Conservation (phyloP, 2,329 filamentous ascomycete species). For the Sporothrix euskadiensis region DNA sequence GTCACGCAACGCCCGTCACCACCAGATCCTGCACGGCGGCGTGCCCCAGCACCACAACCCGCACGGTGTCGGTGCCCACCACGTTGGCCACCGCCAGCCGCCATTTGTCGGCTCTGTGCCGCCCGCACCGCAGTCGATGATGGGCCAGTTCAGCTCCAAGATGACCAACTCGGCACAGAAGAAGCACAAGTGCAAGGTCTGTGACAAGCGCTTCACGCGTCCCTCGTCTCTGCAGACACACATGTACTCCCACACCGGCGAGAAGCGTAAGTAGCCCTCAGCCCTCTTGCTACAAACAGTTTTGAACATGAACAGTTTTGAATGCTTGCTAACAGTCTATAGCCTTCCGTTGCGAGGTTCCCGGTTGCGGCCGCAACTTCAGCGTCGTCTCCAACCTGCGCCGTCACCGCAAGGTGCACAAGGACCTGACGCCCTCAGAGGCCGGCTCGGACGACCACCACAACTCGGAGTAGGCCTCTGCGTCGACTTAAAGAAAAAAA, state of each 20-base stretch:
- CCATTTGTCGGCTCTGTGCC: slow-evolving; percentile 39
- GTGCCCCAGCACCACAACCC: background rate
- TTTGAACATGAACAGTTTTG: no score
- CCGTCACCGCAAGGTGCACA: slow-evolving; percentile 94
- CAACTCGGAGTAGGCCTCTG: slow-evolving; percentile 45
- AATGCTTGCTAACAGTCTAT: slow-evolving; percentile 19
- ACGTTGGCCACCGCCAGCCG: background rate
- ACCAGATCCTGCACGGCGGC: slow-evolving; percentile 4
- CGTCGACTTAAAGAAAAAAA: background rate
- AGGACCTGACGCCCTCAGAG: slow-evolving; percentile 67
- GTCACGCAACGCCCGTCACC: background rate
- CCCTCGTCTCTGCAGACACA: slow-evolving; percentile 94
- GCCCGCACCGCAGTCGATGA: slow-evolving; percentile 92
- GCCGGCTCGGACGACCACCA: slow-evolving; percentile 64
- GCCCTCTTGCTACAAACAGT: background rate
- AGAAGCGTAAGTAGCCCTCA: slow-evolving; percentile 75
- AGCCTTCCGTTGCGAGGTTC: slow-evolving; percentile 94
- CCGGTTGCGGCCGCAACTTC: slow-evolving; percentile 93
- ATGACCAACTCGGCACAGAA: slow-evolving; percentile 94
- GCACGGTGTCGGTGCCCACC: background rate
- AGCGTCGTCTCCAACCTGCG: slow-evolving; percentile 95
- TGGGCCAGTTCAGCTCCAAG: slow-evolving; percentile 97
- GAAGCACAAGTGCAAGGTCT: slow-evolving; percentile 99
- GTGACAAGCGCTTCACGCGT: slow-evolving; percentile 93
- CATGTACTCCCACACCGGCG: slow-evolving; percentile 97